Evolutionary conservation across 768 basidiomycete genomes (phyloP).

Genomic region (Suillus subalutaceus): DNA sequence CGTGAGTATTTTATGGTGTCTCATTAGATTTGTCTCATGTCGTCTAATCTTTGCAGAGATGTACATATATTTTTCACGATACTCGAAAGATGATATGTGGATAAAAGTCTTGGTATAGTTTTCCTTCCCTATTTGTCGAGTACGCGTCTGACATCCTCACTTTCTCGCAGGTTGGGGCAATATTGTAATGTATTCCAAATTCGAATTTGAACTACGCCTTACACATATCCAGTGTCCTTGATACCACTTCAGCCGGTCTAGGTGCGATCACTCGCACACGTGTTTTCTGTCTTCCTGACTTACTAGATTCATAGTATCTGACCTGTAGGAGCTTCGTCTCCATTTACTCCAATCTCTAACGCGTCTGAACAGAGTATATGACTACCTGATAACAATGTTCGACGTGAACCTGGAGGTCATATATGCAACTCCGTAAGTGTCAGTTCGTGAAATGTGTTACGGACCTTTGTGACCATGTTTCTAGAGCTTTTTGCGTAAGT

Average conservation of each 20-base stretch:
- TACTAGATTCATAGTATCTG: slow-evolving; percentile 21
- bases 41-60: slow-evolving; percentile 18
- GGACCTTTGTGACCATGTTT: slow-evolving; percentile 5
- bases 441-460: background rate
- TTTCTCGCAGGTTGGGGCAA: slow-evolving; percentile 20
- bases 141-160: background rate
- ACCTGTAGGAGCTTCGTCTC: slow-evolving; percentile 24
- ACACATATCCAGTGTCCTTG: slow-evolving; percentile 20
- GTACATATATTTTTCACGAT: slow-evolving; percentile 34
- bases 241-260: slow-evolving; percentile 29
- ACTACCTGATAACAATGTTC: slow-evolving; percentile 30
- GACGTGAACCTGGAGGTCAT: slow-evolving; percentile 25
- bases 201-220: too few species aligned
- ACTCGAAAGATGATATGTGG: slow-evolving; percentile 22
- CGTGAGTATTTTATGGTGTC: slow-evolving; percentile 19
- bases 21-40: background rate
- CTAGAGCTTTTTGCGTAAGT: slow-evolving; percentile 36
- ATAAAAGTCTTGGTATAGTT: slow-evolving; percentile 25
- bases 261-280: slow-evolving; percentile 17
- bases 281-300: slow-evolving; percentile 12
- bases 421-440: slow-evolving; percentile 30
- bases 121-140: background rate
- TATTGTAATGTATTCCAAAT: slow-evolving; percentile 18
- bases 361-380: slow-evolving; percentile 26
- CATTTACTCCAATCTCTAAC: slow-evolving; percentile 13